Evolutionary conservation across 192 early-diverging fungal genomes (phyloP), one percentile per base, ranked within the genome.

Genomic region (Lobosporangium transversale): DNA sequence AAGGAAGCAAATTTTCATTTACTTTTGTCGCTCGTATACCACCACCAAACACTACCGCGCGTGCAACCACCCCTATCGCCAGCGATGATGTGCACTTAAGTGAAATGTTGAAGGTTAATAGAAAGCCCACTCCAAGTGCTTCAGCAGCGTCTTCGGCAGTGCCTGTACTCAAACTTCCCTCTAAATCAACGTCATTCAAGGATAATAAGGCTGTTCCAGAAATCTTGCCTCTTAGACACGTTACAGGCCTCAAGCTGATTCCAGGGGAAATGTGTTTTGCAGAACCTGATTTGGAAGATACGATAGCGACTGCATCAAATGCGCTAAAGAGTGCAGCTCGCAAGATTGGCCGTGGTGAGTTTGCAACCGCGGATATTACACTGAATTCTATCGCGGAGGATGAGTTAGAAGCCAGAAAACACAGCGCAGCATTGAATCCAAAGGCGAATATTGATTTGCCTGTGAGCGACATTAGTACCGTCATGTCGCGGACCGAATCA

Each of bases 1-100:
- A 82, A 49, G 92, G 93, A 23, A 91, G 90, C 9, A 88, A 81
- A 23, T 95, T 95, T 79, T 89, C 81, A 42, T 93, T 95, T 60
- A 91, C 89, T 2, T 82, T 86, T 58, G 83, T 84, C 37, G 83
- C 90, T 50, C 66, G 70, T 10, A 68, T 86, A 1, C 82, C 86
- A 1, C 58, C 57, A 3, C 53, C 69, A 21, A 52, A 70, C 9
- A 80, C 73, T 4, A 31, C 56, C 37, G 80, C 82, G 10, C 58
- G 49, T 20, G 82, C 86, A 12, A 79, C 79, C 2, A 83, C 86
- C 21, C 86, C 86, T 40, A 68, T 75, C 21, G 66, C 62, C 15
- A 79, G 71, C 50, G 61, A 62, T 1, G 62, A 67, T 5, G 55
- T 49, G 58, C 78, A 4, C 64, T 61, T 65, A 70, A 65, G 17